Percentiles rank a stretch among this genome's conserved stretches.
Evolutionary conservation across 2,329 filamentous ascomycete species (phyloP).

Genomic region (Fusarium penzigii): DNA sequence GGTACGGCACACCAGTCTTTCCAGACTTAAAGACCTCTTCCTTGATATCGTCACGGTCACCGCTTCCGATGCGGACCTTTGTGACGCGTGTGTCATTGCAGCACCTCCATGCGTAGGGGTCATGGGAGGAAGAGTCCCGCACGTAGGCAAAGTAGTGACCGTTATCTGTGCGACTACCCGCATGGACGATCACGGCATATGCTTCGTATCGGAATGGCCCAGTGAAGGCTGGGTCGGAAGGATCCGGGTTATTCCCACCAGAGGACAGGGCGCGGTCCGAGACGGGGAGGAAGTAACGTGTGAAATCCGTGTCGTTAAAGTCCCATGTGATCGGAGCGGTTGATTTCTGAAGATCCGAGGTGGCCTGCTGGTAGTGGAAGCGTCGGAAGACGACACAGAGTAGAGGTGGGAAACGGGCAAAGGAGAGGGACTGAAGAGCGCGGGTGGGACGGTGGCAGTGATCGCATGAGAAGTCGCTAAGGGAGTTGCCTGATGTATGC

Average conservation of each 20-base stretch:
- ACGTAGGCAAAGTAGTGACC: conserved; percentile 82
- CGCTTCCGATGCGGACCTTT: conserved; percentile 44
- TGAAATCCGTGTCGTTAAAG: conserved; percentile 65
- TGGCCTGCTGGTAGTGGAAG: conserved; percentile 40
- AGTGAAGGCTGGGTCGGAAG: conserved; percentile 42
- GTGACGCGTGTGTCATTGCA: conserved; percentile 49
- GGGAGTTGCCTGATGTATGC: conserved; percentile 66
- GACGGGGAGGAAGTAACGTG: conserved; percentile 42
- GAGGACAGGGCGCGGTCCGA: conserved; percentile 32
- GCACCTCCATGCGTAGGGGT: conserved; percentile 48
- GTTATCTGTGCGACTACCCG: conserved; percentile 64
- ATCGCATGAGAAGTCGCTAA: conserved; percentile 73
- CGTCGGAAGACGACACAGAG: conserved; percentile 77
- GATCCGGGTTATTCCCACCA: conserved; percentile 33
- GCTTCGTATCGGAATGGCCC: conserved; percentile 76
- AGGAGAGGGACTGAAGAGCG: conserved; percentile 69
- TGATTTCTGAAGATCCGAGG: conserved; percentile 58
- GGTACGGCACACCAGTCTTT: conserved; percentile 45
- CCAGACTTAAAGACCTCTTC: conserved; percentile 42
- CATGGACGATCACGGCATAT: conserved; percentile 81
- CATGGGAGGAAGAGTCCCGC: conserved; percentile 52
- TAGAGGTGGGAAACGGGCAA: conserved; percentile 77
- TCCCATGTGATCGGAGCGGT: conserved; percentile 75
- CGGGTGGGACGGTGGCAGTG: conserved; percentile 68
- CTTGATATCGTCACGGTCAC: conserved; percentile 36